These are phyloP conservation scores for Grosmannia serpens DNA, from an alignment of 2,329 filamentous ascomycete genomes.

Conservation along the genomic window DNA sequence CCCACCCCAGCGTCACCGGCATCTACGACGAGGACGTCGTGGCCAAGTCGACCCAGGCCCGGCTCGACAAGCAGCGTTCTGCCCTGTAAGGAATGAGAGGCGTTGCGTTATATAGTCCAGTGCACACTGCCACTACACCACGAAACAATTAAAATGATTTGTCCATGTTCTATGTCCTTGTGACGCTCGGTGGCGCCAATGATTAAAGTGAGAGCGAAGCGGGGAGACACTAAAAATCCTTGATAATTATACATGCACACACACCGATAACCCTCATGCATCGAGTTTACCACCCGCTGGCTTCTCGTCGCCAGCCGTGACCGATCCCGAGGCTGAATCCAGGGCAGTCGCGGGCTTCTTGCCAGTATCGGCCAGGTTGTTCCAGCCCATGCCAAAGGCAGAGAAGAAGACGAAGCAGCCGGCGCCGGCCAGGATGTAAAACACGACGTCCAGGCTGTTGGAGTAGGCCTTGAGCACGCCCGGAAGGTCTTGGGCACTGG, in stretches of 20 bases:
- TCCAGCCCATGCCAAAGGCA: constrained; percentile 34
- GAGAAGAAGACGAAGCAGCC: constrained; percentile 24
- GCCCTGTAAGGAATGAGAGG: neutral
- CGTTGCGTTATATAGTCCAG: no score
- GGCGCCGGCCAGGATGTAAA: constrained; percentile 26
- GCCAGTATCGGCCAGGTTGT: constrained; percentile 26
- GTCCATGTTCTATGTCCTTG: no score
- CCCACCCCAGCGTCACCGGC: constrained; percentile 53
- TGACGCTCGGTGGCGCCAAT: neutral
- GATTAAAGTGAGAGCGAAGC: neutral
- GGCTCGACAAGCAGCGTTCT: constrained; percentile 12
- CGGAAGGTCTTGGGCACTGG: constrained; percentile 17
- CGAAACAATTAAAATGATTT: neutral
- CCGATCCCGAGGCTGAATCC: neutral
- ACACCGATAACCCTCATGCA: no score
- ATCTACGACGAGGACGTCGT: constrained; percentile 46
- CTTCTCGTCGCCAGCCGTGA: neutral
- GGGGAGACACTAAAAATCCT: neutral
- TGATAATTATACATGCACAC: neutral
- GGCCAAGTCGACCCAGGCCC: constrained; percentile 18
- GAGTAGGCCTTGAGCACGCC: constrained; percentile 26
- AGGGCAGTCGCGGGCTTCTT: neutral
- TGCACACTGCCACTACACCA: no score
- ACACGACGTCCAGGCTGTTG: constrained; percentile 23
- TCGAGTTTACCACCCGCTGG: no score